Evolutionary conservation across 257 asterid genomes (phyloP), one percentile per base, ranked within the genome.

Genomic region (Coffea canephora): DNA sequence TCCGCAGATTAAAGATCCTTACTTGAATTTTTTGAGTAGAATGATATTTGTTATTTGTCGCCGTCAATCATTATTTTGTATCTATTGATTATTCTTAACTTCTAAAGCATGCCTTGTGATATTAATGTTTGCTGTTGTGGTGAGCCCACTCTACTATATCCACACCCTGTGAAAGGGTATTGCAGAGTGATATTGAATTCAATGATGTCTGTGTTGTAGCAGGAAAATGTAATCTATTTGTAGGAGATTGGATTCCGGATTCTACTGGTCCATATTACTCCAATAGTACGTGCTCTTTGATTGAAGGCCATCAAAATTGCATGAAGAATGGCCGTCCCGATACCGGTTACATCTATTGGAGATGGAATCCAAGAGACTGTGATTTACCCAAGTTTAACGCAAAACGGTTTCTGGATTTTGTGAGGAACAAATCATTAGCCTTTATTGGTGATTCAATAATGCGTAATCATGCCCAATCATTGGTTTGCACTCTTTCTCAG

Each of bases 391-490:
- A 77, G 84, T 85, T 94, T 57, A 86, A 87, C 77, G 89, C 92
- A 0, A 67, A 62, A 50, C 90, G 68, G 74, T 92, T 94, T 70
- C 95, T 94, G 48, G 61, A 85, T 13, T 59, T 81, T 13, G 91
- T 92, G 98, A 81, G 88, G 59, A 76, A 78, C 68, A 91, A 89
- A 74, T 88, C 96, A 1, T 50, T 92, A 27, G 95, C 93, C 36
- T 89, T 92, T 61, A 88, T 94, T 23, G 98, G 98, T 11, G 98
- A 92, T 84, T 94, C 98, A 15, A 94, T 94, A 14, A 90, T 91
- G 92, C 96, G 98, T 27, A 94, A 94, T 79, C 97, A 94, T 15
- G 89, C 85, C 12, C 97, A 91, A 62, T 94, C 97, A 6, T 82
- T 94, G 90, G 86, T 92, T 81, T 94, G 98, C 87, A 86, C 85